Evolutionary conservation across 1,139 yeast species (phyloP), one percentile per base, ranked within the genome.

Genomic region (Yamadazyma jaroonii): DNA sequence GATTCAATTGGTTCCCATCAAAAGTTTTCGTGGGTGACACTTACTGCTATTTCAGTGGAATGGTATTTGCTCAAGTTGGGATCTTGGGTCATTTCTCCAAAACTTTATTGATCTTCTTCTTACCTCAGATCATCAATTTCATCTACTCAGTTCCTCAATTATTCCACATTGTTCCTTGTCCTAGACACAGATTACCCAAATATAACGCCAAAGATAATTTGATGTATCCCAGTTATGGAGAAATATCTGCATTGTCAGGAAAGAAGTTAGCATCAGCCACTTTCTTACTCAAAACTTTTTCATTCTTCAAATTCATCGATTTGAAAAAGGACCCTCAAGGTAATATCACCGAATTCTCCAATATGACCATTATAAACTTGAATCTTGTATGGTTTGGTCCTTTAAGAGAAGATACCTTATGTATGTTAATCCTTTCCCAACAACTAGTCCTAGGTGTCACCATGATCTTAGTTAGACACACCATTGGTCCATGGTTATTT

Each of bases 41-140:
- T 0, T 94, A 85, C 65, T 92, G 99, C 62, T 92, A 94, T 62
- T 89, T 92, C 60, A 88, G 96, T 24, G 99, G 99, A 3, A 92
- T 92, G 98, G 96, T 92, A 1, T 90, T 92, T 62, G 98, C 97
- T 0, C 94, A 90, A 27, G 96, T 88, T 21, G 97, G 97, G 3
- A 94, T 92, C 31, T 74, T 88, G 43, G 97, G 97, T 2, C 99
- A 92, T 64, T 94, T 90, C 58, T 87, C 97, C 34, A 92, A 92
- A 62, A 92, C 99, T 0, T 69, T 92, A 49, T 67, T 92, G 59
- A 63, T 90, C 27, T 84, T 92, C 57, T 84, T 92, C 57, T 65
- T 87, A 26, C 97, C 97, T 1, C 98, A 92, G 61, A 86, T 92
- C 37, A 62, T 88, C 61, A 92, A 92, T 57, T 94, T 94, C 50